Evolutionary conservation across 768 basidiomycete species (phyloP), one percentile per base, ranked within the genome.

Genomic region (Russula compacta): DNA sequence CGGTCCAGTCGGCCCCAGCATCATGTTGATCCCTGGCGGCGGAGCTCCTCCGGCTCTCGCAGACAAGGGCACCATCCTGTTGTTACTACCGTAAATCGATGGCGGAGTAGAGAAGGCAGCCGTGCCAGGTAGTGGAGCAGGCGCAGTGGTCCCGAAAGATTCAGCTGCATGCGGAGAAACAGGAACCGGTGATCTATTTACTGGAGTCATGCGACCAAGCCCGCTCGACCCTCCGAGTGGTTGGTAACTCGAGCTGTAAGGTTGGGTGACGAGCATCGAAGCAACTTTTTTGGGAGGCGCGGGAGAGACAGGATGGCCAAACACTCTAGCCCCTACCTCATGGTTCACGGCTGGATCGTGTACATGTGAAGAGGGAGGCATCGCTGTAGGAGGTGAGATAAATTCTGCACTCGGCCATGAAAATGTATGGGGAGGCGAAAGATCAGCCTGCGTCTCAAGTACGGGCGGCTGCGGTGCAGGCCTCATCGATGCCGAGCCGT

Each of bases 211-310:
- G 7, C 7, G 43, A 36, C 51, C 56, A 7, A 58, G 40, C 38
- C 52, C 46, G 29, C 52, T 58, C 17, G 56, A 62, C 10, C 61
- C 61, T n/a, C 44, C 56, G 8, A 62, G 61, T 9, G 61, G 56
- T 10, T 33, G 1, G 35, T 62, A 62, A 11, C 46, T 42, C 32
- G 56, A 52, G 7, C 21, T 36, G 49, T 62, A 62, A 2, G 61
- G 38, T 17, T 32, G 51, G 2, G 61, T 44, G 24, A 48, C n/a
- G 43, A 38, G 42, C 33, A 44, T 19, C 6, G 50, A 2, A 17
- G 11, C 6, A 10, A 21, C 24, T 12, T 59, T 38, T 36, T 44
- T 15, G n/a, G 35, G 10, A 12, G 9, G 36, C 12, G 35, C 32
- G 19, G 32, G 29, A 44, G 21, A 29, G 6, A 33, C 29, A 3